Percentiles rank a stretch among this genome's conserved stretches.
Conservation (phyloP, 2,329 filamentous ascomycete species). For the Hymenoscyphus occultus region DNA sequence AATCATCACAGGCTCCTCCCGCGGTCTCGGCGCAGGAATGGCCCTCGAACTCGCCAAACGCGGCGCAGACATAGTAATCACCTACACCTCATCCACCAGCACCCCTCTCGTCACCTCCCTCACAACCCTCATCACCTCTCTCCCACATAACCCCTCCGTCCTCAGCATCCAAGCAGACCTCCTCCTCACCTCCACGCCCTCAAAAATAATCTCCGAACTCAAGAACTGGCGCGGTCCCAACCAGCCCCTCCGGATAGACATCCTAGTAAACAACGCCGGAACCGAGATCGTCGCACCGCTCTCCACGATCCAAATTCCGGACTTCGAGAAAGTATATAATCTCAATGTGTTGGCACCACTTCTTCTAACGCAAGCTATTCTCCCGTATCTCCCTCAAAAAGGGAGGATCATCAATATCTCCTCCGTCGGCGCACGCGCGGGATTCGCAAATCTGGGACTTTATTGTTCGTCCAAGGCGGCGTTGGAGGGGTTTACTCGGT, state of each 20-base stretch:
- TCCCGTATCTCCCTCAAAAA: background rate
- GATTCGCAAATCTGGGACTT: background rate
- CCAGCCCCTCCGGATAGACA: background rate
- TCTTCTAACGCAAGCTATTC: background rate
- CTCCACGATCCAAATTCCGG: background rate
- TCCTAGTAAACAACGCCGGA: background rate
- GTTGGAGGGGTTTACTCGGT: conserved; percentile 22
- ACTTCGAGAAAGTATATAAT: background rate
- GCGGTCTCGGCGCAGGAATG: conserved; percentile 22
- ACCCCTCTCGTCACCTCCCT: conserved; percentile 9
- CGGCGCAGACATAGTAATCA: conserved; percentile 21
- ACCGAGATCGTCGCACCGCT: background rate
- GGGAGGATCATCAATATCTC: background rate
- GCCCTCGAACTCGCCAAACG: conserved; percentile 18
- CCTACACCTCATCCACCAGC: conserved; percentile 10
- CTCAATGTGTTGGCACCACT: background rate
- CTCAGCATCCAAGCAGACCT: background rate
- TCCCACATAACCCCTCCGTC: background rate
- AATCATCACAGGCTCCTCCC: conserved; percentile 21
- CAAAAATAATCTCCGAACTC: background rate
- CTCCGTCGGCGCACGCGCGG: background rate
- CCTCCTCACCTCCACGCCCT: background rate
- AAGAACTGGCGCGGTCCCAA: background rate
- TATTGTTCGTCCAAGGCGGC: conserved; percentile 8
- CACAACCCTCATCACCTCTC: background rate